phyloP scores from a whole-genome alignment of 2,329 filamentous ascomycete genomes.

The Dothideomycetidae sp. region DNA sequence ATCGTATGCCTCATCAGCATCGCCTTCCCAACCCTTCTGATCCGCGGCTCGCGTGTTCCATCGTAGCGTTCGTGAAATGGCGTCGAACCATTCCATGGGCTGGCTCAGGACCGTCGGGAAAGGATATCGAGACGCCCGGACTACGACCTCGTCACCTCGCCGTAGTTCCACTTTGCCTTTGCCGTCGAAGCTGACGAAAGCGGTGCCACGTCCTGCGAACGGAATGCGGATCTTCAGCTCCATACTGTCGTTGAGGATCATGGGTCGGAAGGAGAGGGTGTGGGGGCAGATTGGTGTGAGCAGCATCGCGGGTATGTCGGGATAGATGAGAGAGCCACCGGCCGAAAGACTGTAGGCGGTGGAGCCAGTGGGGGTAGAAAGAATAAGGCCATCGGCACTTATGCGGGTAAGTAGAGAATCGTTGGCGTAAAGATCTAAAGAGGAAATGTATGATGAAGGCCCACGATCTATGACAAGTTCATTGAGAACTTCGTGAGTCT shows the following conservation, averaged over 20 bases:
- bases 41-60: conserved; percentile 83
- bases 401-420: conserved; percentile 90
- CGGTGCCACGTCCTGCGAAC: conserved; percentile 70
- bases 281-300: conserved; percentile 96
- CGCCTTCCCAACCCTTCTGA: conserved; percentile 64
- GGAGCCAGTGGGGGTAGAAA: conserved; percentile 78
- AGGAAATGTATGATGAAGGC: conserved; percentile 91
- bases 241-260: conserved; percentile 94
- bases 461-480: conserved; percentile 97
- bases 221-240: conserved; percentile 81
- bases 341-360: conserved; percentile 95
- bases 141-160: conserved; percentile 89
- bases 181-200: conserved; percentile 94
- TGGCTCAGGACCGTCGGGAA: conserved; percentile 91
- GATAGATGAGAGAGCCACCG: conserved; percentile 87
- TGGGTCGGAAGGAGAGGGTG: conserved; percentile 89
- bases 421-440: conserved; percentile 90
- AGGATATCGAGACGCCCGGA: conserved; percentile 88
- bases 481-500: conserved; percentile 96
- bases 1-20: conserved; percentile 24
- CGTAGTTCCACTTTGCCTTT: conserved; percentile 88
- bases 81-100: conserved; percentile 76
- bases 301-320: conserved; percentile 90
- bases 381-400: conserved; percentile 94
- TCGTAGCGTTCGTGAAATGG: conserved; percentile 74